phyloP scores from a whole-genome alignment of 371 early-diverging fungal genomes.

The Haplosporangium sp. region DNA sequence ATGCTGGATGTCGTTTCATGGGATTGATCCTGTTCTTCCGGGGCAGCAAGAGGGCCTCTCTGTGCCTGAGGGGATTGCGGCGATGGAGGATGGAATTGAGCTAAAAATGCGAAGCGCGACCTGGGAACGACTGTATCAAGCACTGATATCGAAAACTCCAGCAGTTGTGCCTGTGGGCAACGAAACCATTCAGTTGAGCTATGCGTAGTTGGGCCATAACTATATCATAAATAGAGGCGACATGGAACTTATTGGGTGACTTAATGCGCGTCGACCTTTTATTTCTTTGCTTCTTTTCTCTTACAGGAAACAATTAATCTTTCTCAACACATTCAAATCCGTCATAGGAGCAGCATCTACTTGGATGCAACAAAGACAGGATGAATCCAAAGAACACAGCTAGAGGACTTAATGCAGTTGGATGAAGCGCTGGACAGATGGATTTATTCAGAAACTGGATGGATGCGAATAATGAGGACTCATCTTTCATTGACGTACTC shows the following conservation, averaged over 20 bases:
- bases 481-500: too few species aligned
- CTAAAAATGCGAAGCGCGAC: constrained; percentile 41
- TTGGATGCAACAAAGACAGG: too few species aligned
- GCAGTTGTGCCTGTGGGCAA: constrained; percentile 44
- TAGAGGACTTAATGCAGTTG: too few species aligned
- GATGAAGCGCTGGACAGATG: too few species aligned
- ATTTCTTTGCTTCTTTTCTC: not conserved
- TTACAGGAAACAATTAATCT: not conserved
- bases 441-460: too few species aligned
- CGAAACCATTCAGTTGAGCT: constrained; percentile 37
- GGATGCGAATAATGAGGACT: too few species aligned
- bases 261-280: not conserved
- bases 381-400: too few species aligned
- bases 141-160: constrained; percentile 37
- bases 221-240: too few species aligned
- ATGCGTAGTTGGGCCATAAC: constrained; percentile 12
- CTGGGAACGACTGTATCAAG: constrained; percentile 50
- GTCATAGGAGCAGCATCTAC: too few species aligned
- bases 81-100: constrained; percentile 47
- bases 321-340: not conserved
- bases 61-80: constrained; percentile 24
- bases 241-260: too few species aligned
- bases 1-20: constrained; percentile 46
- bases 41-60: constrained; percentile 10
- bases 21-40: constrained; percentile 9